These are phyloP conservation scores for Irpex sp. DNA, from an alignment of 1,284 basidiomycete genomes.

Conservation along the genomic window DNA sequence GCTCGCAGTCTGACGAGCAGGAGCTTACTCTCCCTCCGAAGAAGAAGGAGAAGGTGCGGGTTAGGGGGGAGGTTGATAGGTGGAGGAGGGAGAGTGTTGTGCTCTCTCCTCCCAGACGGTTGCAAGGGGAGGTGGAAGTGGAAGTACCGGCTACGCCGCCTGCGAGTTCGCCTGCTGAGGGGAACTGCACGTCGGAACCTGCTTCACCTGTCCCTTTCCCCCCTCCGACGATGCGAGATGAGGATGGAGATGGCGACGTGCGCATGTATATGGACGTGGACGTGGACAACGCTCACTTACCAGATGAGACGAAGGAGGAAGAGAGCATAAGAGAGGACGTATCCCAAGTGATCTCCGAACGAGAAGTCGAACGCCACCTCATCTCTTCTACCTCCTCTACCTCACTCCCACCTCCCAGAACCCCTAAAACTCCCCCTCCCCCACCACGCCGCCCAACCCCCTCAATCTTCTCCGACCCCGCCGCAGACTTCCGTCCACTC, in stretches of 20 bases:
- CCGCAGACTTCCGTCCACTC: slow-evolving; percentile 34
- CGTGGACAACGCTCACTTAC: too few species aligned
- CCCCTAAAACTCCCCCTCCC: not conserved
- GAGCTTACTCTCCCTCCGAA: too few species aligned
- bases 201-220: not conserved
- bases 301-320: not conserved
- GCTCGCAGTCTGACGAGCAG: slow-evolving; percentile 66
- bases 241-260: slow-evolving; percentile 6
- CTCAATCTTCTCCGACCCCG: slow-evolving; percentile 6
- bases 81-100: slow-evolving; percentile 34
- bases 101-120: not conserved
- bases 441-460: not conserved
- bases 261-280: too few species aligned
- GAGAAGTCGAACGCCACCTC: slow-evolving; percentile 18
- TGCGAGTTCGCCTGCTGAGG: slow-evolving; percentile 3
- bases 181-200: not conserved
- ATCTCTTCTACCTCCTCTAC: not conserved
- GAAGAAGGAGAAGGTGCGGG: too few species aligned
- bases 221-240: not conserved
- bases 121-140: not conserved
- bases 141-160: slow-evolving; percentile 2
- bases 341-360: slow-evolving; percentile 14
- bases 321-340: not conserved
- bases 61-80: slow-evolving; percentile 36
- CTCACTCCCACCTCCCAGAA: not conserved